These are phyloP conservation scores for Fusarium torreyae DNA, from an alignment of 2,329 filamentous ascomycete genomes.

Conservation along the genomic window DNA sequence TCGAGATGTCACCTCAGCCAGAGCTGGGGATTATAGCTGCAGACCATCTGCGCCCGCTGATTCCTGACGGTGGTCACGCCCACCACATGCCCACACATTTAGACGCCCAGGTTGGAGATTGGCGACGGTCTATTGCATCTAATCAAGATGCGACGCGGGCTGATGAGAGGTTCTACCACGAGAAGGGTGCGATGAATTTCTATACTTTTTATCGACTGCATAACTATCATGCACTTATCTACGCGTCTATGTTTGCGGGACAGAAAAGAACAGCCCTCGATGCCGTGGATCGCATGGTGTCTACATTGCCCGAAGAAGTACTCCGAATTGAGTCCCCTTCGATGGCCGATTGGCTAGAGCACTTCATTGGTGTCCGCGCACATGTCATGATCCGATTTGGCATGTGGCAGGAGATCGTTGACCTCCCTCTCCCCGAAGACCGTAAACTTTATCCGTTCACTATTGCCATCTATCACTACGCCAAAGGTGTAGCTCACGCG, in stretches of 20 bases:
- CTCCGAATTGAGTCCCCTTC: conserved; percentile 75
- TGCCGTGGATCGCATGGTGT: conserved; percentile 64
- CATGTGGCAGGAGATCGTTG: conserved; percentile 76
- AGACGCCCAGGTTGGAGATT: conserved; percentile 78
- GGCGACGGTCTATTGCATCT: conserved; percentile 59
- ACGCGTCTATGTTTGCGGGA: conserved; percentile 83
- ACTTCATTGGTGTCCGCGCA: conserved; percentile 75
- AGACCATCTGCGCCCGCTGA: conserved; percentile 73
- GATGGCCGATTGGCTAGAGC: conserved; percentile 85
- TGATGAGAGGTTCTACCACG: conserved; percentile 56
- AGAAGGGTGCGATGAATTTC: conserved; percentile 76
- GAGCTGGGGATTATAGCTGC: conserved; percentile 74
- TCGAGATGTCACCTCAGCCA: conserved; percentile 80
- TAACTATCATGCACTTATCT: conserved; percentile 81
- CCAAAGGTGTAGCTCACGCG: conserved; percentile 76
- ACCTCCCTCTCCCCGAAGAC: conserved; percentile 70
- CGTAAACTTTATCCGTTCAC: conserved; percentile 76
- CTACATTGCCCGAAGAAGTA: conserved; percentile 73
- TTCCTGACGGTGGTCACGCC: conserved; percentile 79
- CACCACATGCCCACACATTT: conserved; percentile 85
- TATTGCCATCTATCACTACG: conserved; percentile 78
- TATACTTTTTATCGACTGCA: conserved; percentile 84
- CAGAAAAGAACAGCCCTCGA: conserved; percentile 54
- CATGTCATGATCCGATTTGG: conserved; percentile 85
- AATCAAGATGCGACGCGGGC: neutral